phyloP scores from a whole-genome alignment of 257 asterid genomes.

The Ajuga chamaepitys region DNA sequence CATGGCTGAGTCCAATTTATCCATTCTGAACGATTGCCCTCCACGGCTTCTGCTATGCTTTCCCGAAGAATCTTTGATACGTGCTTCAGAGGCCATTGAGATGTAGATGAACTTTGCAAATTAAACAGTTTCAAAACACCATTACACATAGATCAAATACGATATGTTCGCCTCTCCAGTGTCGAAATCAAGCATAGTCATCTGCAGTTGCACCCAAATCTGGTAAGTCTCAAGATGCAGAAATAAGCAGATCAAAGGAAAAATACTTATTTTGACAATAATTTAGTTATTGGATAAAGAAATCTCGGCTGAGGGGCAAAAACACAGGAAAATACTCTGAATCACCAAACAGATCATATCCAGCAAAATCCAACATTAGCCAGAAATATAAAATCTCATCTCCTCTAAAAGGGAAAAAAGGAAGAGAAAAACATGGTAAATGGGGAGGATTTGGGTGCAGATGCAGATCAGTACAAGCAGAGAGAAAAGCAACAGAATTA shows the following conservation, averaged over 20 bases:
- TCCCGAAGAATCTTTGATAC: conserved; percentile 27
- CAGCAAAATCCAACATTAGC: conserved; percentile 1
- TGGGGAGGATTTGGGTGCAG: not conserved
- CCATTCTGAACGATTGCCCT: conserved; percentile 28
- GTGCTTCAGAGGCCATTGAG: conserved; percentile 48
- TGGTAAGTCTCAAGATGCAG: conserved; percentile 15
- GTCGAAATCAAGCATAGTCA: conserved; percentile 19
- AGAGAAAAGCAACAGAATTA: conserved; percentile 8
- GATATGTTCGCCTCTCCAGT: conserved; percentile 3
- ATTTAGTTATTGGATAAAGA: not conserved
- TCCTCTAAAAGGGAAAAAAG: not conserved
- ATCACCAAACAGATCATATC: conserved; percentile 18
- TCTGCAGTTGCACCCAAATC: conserved; percentile 40
- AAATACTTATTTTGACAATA: not conserved
- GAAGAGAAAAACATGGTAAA: not conserved
- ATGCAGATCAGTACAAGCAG: conserved; percentile 13
- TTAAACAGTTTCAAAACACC: conserved; percentile 11
- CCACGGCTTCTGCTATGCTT: conserved; percentile 34
- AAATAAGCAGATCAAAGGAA: conserved; percentile 3
- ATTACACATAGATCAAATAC: conserved; percentile 10
- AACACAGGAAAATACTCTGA: not conserved
- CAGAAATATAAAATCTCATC: conserved; percentile 1
- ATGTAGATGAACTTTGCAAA: conserved; percentile 7
- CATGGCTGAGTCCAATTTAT: conserved; percentile 16
- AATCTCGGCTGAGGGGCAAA: not conserved